Evolutionary conservation across 495 filamentous ascomycete genomes (phyloP), one percentile per base, ranked within the genome.

Genomic region (Trichoderma asperelloides): DNA sequence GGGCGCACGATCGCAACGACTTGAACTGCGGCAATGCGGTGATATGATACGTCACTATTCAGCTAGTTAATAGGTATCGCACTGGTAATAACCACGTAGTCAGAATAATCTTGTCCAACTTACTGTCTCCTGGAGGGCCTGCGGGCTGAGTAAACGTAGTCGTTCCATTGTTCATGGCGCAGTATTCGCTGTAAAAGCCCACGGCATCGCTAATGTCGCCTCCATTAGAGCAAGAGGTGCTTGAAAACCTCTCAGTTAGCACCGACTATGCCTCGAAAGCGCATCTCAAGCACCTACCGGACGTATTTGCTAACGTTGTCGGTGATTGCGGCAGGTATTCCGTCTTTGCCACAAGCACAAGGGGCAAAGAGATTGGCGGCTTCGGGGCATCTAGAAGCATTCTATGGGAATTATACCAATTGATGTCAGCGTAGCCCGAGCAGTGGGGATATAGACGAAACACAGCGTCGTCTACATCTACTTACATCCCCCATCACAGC

Each of bases 1-100:
- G 72, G 7, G 82, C 82, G 63, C 82, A 85, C 0, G 71, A 68
- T 7, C 77, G 77, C 8, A 85, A 70, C 0, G 77, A 73, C 23
- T 73, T 78, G 60, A 71, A 85, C 62, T 78, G 67, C 1, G 78
- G 75, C 51, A 84, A 66, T 18, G 80, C 81, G 6, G 81, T 83
- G 68, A 85, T 79, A 62, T 80, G 78, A 64, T 84, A 85, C 0
- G 79, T 78, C 77, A 84, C 79, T 80, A 21, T 23, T 25, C 49
- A 3, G 33, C 49, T 21, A 47, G 63, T 63, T 23, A 67, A n/a
- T n/a, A n/a, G n/a, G 64, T 27, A 12, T 49, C 12, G 25, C 39
- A 21, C 12, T 12, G 18, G 3, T n/a, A 43, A 43, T n/a, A n/a
- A n/a, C n/a, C 9, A 9, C 47, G 47, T 16, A 40, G 55, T 21